These are phyloP conservation scores for Alternaria panax DNA, from an alignment of 2,329 filamentous ascomycete species.

Conservation along the genomic window DNA sequence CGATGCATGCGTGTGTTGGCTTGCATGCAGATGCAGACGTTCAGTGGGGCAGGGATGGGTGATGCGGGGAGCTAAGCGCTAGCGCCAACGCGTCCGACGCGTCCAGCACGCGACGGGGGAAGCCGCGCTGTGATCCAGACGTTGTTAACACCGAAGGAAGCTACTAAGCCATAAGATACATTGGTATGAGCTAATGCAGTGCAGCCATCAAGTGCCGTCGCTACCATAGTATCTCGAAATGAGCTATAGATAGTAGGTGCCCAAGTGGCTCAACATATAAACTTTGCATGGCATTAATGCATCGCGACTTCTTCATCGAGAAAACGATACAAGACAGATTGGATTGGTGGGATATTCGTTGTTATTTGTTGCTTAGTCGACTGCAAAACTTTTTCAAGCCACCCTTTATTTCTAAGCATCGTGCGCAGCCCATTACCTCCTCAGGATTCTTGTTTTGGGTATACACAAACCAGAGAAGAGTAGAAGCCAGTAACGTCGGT, in stretches of 20 bases:
- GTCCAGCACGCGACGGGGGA: background rate
- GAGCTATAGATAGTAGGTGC: background rate
- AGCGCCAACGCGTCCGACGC: constrained; percentile 4
- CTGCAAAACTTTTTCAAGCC: constrained; percentile 31
- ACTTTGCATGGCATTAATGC: background rate
- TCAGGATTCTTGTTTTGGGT: constrained; percentile 30
- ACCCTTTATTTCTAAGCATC: constrained; percentile 35
- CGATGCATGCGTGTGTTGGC: constrained; percentile 16
- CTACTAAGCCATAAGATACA: background rate
- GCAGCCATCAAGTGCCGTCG: constrained; percentile 3
- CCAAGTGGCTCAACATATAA: constrained; percentile 6
- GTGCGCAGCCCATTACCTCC: constrained; percentile 31
- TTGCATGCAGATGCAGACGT: constrained; percentile 11
- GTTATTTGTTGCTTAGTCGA: constrained; percentile 33
- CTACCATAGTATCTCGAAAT: background rate
- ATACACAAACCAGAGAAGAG: constrained; percentile 36
- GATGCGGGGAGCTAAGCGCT: constrained; percentile 17
- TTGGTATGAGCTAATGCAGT: background rate
- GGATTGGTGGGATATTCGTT: constrained; percentile 21
- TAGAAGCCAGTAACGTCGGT: constrained; percentile 33
- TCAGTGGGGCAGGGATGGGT: constrained; percentile 17
- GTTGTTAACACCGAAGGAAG: background rate
- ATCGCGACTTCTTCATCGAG: background rate
- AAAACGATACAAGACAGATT: background rate
- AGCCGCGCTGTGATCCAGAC: background rate